Percentiles rank a stretch among this genome's conserved stretches.
Evolutionary conservation across 1,284 basidiomycete species (phyloP).

Genomic region (Marasmius oreades): DNA sequence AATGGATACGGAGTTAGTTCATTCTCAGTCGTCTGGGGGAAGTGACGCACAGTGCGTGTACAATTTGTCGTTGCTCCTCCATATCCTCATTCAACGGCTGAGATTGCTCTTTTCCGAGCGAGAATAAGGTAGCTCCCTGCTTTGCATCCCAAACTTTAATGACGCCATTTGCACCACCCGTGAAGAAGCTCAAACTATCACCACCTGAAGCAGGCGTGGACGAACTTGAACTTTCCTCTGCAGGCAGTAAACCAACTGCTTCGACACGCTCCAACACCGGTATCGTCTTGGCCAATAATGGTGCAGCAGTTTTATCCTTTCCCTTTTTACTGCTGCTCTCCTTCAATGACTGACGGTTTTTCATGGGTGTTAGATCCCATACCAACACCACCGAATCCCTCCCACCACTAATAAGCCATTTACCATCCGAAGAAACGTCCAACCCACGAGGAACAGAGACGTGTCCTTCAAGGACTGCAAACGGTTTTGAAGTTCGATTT

Average conservation of each 20-base stretch:
- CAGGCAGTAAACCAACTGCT: constrained; percentile 68
- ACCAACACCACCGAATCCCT: constrained; percentile 88
- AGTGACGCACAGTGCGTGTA: constrained; percentile 61
- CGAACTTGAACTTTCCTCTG: constrained; percentile 45
- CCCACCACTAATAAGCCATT: constrained; percentile 85
- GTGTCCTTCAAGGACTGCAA: constrained; percentile 84
- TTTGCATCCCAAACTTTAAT: constrained; percentile 82
- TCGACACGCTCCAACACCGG: constrained; percentile 88
- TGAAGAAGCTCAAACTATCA: constrained; percentile 65
- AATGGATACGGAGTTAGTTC: constrained; percentile 19
- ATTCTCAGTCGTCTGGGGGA: constrained; percentile 10
- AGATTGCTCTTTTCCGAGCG: constrained; percentile 51
- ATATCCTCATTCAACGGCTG: constrained; percentile 45
- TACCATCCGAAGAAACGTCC: constrained; percentile 80
- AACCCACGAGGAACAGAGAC: constrained; percentile 88
- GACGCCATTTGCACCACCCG: constrained; percentile 85
- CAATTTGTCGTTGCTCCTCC: constrained; percentile 77
- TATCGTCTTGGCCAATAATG: constrained; percentile 77
- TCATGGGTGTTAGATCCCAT: constrained; percentile 69
- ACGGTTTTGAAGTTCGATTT: constrained; percentile 63
- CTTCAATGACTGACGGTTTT: constrained; percentile 20
- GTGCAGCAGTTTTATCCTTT: constrained; percentile 42
- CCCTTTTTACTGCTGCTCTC: constrained; percentile 48
- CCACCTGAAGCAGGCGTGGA: constrained; percentile 37
- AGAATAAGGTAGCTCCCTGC: constrained; percentile 60